Evolutionary conservation across 495 filamentous ascomycete genomes (phyloP), one percentile per base, ranked within the genome.

Genomic region (Talaromyces adpressus): DNA sequence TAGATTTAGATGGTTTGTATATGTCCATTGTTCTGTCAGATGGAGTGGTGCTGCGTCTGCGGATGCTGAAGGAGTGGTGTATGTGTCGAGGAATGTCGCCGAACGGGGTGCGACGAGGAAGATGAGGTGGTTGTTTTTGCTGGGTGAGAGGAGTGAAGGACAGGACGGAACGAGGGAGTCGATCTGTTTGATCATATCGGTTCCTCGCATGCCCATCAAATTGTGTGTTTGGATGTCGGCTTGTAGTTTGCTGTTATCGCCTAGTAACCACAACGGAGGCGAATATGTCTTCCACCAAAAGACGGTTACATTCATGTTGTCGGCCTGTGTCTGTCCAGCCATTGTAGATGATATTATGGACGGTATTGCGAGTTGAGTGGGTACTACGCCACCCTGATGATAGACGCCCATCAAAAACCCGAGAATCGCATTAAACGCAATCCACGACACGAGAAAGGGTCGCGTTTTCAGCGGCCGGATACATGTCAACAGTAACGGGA

Each of bases 201-300:
- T 70, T 4, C 86, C 85, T 5, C 84, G 75, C 68, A 90, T 85
- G 2, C 92, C 91, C 89, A 96, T 97, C 25, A 97, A 75, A 69
- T 97, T 91, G 12, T 74, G 75, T 0, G 92, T 96, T n/a, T 73
- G 75, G 53, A 93, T 74, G 12, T 73, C 70, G 14, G 84, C 76
- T 63, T 64, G 66, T 6, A 72, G 61, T 30, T 82, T 83, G 64
- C 86, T 87, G 68, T 89, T 88, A 8, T 88, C 84, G 62, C 93
- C 91, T 25, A 98, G 79, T 18, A 98, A 80, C 92, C 94, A 98
- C 22, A 89, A 86, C 0, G 94, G 94, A 6, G 94, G 94, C 66
- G 87, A 90, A 73, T 98, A 98, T 0, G 95, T 98, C 69, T 96
- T 96, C 94, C 94, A 98, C 93, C 93, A 98, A 60, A 96, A 81